A percentile compares a stretch with the other conserved stretches of the same genome.
phyloP scores from a whole-genome alignment of 2,329 filamentous ascomycete genomes.

The Arthrobotrys pseudoclavata region DNA sequence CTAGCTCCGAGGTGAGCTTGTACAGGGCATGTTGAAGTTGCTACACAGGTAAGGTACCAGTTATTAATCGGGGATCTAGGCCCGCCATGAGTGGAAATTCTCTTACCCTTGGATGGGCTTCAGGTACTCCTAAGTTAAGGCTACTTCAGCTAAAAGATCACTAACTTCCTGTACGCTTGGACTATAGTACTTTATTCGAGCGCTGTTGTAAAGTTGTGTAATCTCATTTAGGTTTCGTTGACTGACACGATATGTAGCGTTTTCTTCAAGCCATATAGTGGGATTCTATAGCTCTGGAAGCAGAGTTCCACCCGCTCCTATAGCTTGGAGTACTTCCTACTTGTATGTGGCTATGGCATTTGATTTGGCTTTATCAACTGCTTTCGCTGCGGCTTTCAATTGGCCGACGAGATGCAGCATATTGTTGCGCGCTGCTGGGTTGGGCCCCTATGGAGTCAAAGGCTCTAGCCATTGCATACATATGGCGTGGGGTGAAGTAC shows the following conservation, averaged over 20 bases:
- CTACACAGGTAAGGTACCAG: neutral
- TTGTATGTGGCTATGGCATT: conserved; percentile 25
- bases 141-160: conserved; percentile 1
- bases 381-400: conserved; percentile 22
- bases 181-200: conserved; percentile 29
- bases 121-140: conserved; percentile 25
- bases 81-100: neutral
- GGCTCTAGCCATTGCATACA: neutral
- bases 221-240: conserved; percentile 23
- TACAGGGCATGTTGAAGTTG: conserved; percentile 41
- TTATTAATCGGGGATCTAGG: neutral
- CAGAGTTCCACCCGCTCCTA: neutral
- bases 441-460: neutral
- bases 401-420: conserved; percentile 36
- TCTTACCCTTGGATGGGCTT: conserved; percentile 27
- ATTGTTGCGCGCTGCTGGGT: conserved; percentile 27
- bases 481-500: neutral
- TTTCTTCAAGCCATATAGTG: conserved; percentile 25
- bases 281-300: conserved; percentile 15
- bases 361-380: conserved; percentile 17
- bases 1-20: conserved; percentile 14
- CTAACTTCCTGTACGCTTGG: conserved; percentile 14
- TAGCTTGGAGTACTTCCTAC: neutral
- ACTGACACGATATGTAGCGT: conserved; percentile 14
- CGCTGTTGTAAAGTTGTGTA: conserved; percentile 34